These are phyloP conservation scores for Podila minutissima DNA, from an alignment of 192 early-diverging fungal species.

Conservation along the genomic window DNA sequence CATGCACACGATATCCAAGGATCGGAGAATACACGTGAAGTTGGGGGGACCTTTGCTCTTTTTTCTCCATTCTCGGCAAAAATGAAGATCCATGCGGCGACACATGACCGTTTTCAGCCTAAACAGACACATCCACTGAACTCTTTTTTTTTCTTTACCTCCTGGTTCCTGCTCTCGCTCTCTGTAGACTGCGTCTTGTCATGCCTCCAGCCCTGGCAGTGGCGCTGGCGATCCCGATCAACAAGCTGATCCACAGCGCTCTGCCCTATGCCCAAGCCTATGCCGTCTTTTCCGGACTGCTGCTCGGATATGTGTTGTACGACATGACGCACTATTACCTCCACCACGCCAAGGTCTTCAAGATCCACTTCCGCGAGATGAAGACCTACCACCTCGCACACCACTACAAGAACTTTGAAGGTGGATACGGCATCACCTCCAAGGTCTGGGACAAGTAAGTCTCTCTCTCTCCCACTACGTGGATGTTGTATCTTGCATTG, in stretches of 20 bases:
- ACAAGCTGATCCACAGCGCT: slow-evolving; percentile 60
- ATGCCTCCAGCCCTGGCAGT: slow-evolving; percentile 93
- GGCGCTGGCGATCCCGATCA: slow-evolving; percentile 70
- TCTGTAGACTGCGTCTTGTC: slow-evolving; percentile 88
- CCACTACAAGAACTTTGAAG: slow-evolving; percentile 92
- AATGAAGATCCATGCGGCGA: too few relatives aligned
- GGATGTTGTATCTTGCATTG: background rate
- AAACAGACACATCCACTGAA: background rate
- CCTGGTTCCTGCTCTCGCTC: background rate
- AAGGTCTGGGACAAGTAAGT: slow-evolving; percentile 83
- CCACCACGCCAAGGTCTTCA: slow-evolving; percentile 86
- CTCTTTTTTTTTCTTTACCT: background rate
- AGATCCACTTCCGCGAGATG: slow-evolving; percentile 82
- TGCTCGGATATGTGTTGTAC: slow-evolving; percentile 88
- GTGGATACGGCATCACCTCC: slow-evolving; percentile 90
- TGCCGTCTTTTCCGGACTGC: slow-evolving; percentile 78
- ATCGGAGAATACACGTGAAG: too few relatives aligned
- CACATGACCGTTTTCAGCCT: background rate
- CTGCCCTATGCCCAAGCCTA: slow-evolving; percentile 71
- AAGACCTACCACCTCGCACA: slow-evolving; percentile 96
- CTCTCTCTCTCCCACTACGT: background rate
- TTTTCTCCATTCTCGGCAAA: too few relatives aligned
- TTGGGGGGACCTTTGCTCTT: too few relatives aligned
- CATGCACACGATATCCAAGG: background rate
- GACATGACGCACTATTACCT: slow-evolving; percentile 95